Conservation (phyloP, 495 filamentous ascomycete genomes). For the Xylaria flabelliformis region DNA sequence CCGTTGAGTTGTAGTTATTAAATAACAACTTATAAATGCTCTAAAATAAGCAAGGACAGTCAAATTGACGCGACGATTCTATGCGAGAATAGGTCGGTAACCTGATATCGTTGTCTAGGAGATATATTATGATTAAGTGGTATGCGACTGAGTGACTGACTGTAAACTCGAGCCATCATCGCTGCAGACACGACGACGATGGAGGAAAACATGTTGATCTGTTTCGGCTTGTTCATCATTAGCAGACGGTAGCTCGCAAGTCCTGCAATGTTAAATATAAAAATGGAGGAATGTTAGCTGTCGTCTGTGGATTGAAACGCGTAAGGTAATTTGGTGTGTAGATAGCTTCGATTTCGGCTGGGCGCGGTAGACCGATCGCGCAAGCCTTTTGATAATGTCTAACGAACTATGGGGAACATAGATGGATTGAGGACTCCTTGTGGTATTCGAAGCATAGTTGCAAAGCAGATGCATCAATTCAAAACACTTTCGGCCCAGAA, state of each 20-base stretch:
- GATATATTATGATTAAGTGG: conserved; percentile 19
- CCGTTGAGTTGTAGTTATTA: conserved; percentile 40
- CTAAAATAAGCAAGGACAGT: conserved; percentile 16
- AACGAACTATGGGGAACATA: background rate
- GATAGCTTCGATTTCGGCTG: conserved; percentile 50
- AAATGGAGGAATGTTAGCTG: background rate
- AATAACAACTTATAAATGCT: conserved; percentile 24
- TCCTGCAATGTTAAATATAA: background rate
- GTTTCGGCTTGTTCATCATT: background rate
- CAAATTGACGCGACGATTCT: conserved; percentile 1
- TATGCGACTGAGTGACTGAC: background rate
- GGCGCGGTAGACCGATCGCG: conserved; percentile 14
- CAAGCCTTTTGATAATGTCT: background rate
- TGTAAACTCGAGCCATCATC: background rate
- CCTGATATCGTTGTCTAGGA: conserved; percentile 30
- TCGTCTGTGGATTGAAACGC: background rate
- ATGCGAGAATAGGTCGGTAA: conserved; percentile 22
- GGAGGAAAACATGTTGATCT: background rate
- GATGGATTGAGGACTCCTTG: background rate
- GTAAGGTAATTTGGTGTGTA: conserved; percentile 30
- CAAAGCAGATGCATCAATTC: conserved; percentile 33
- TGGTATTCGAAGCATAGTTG: conserved; percentile 32
- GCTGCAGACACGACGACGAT: background rate
- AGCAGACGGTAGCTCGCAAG: background rate
- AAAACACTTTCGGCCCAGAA: conserved; percentile 28